A percentile compares a stretch with the other conserved stretches of the same genome.
Conservation (phyloP, 148 eudicot genomes). For the Fagopyrum esculentum region DNA sequence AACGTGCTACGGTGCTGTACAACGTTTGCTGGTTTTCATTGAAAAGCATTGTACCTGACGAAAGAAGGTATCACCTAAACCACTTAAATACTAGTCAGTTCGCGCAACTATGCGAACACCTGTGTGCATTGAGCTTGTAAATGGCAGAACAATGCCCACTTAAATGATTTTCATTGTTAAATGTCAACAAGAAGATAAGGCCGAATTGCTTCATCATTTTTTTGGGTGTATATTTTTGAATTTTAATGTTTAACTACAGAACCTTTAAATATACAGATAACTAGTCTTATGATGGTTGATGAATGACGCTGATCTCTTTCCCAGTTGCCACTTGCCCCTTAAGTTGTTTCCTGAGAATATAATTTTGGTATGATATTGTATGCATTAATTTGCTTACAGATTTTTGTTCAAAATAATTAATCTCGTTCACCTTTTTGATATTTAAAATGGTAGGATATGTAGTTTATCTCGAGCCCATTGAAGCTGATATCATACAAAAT, state of each 20-base stretch:
- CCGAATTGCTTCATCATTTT: neutral
- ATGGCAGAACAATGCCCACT: neutral
- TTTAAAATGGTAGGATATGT: neutral
- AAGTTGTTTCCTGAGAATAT: neutral
- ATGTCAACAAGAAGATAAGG: neutral
- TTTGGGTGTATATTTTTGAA: neutral
- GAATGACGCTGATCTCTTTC: neutral
- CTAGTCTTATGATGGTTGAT: neutral
- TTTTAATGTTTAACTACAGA: neutral
- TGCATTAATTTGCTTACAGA: neutral
- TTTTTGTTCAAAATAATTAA: neutral
- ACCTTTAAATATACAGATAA: neutral
- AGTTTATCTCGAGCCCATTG: neutral
- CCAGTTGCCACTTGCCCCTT: neutral
- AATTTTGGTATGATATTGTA: neutral
- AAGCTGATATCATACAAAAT: neutral
- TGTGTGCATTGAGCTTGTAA: constrained; percentile 9
- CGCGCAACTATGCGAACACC: neutral
- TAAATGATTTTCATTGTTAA: neutral
- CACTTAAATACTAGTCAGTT: neutral
- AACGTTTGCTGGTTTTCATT: constrained; percentile 50
- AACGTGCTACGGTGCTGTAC: constrained; percentile 61
- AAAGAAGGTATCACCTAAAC: constrained; percentile 37
- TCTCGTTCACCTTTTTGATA: neutral
- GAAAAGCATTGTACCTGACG: constrained; percentile 31